These are phyloP conservation scores for Neurospora tetrasperma DNA, from an alignment of 495 filamentous ascomycete genomes.

Conservation along the genomic window DNA sequence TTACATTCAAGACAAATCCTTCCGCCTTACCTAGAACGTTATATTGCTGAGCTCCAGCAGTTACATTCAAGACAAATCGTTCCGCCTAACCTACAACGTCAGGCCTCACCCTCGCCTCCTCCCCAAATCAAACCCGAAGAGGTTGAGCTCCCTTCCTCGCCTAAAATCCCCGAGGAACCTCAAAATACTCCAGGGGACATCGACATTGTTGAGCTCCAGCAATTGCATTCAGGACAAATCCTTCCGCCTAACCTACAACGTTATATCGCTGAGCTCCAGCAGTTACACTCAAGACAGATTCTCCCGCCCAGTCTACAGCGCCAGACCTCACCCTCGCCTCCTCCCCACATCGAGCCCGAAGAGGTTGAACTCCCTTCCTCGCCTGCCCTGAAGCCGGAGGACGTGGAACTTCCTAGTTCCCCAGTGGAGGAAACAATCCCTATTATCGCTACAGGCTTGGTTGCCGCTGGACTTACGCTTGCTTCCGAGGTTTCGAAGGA, in stretches of 20 bases:
- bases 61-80: no score
- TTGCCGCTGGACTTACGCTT: not conserved
- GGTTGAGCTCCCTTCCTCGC: no score
- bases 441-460: not conserved
- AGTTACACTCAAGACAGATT: not conserved
- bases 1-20: no score
- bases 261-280: not conserved
- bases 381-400: not conserved
- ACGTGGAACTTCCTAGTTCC: not conserved
- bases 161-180: no score
- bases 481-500: not conserved
- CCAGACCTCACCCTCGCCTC: not conserved
- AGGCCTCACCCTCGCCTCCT: no score
- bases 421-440: not conserved
- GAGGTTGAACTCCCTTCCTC: not conserved
- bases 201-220: not conserved
- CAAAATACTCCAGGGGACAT: no score
- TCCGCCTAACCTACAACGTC: no score
- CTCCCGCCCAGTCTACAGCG: not conserved
- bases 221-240: not conserved
- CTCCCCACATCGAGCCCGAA: not conserved
- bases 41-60: no score
- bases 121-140: no score
- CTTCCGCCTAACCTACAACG: not conserved
- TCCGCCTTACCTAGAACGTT: no score